Conservation (phyloP, 495 filamentous ascomycete genomes). For the Lindgomyces ingoldianus region DNA sequence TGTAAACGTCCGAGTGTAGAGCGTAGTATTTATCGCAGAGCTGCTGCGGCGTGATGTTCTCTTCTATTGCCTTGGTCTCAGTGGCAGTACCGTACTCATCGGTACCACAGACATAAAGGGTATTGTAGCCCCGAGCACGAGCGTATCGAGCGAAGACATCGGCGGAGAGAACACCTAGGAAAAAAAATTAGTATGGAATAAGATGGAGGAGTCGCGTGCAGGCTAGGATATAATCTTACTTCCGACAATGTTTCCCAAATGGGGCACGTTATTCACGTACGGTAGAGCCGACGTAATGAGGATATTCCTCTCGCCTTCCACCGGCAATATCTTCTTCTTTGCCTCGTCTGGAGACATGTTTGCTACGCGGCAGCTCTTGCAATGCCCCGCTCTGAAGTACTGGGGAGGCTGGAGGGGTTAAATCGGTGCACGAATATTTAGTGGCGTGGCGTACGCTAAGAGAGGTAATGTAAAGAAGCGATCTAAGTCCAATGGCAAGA, state of each 20-base stretch:
- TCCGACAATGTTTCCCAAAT: constrained; percentile 77
- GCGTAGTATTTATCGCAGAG: constrained; percentile 84
- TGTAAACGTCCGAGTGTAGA: constrained; percentile 80
- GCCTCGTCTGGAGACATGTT: background rate
- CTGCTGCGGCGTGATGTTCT: constrained; percentile 67
- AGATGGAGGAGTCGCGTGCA: background rate
- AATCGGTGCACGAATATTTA: too few species aligned
- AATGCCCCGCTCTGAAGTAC: too few species aligned
- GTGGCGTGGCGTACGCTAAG: too few species aligned
- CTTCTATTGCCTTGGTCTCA: constrained; percentile 75
- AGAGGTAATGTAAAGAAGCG: too few species aligned
- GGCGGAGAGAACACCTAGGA: constrained; percentile 65
- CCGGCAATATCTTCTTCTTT: constrained; percentile 47
- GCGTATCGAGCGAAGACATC: constrained; percentile 78
- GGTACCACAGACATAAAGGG: constrained; percentile 67
- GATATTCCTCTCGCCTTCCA: constrained; percentile 52
- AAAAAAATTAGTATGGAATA: background rate
- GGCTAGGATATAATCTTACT: constrained; percentile 45
- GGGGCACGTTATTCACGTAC: constrained; percentile 93
- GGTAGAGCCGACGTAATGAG: constrained; percentile 55
- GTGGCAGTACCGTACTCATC: constrained; percentile 87
- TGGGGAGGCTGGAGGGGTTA: too few species aligned
- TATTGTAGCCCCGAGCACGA: constrained; percentile 66
- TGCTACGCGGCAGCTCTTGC: too few species aligned
- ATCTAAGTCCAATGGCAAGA: too few species aligned